A percentile compares a stretch with the other conserved stretches of the same genome.
Conservation (phyloP, 306 rosid species). For the Alnus glutinosa region DNA sequence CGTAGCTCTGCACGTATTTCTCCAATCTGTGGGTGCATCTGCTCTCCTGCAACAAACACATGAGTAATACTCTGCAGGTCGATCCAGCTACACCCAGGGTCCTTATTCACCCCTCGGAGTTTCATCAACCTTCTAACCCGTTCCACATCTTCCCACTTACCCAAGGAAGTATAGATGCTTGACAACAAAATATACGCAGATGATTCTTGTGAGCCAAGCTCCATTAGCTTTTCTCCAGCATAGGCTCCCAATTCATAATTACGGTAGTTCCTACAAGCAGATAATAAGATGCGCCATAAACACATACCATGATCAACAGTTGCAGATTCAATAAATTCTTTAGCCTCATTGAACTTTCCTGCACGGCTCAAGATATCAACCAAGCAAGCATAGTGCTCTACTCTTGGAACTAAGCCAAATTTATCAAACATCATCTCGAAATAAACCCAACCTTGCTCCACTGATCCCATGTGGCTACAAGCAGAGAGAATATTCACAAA, state of each 20-base stretch:
- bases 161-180: conserved; percentile 66
- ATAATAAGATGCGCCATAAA: conserved; percentile 80
- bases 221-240: conserved; percentile 83
- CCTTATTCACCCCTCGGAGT: conserved; percentile 68
- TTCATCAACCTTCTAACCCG: conserved; percentile 78
- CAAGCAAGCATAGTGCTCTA: conserved; percentile 91
- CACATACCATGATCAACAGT: conserved; percentile 65
- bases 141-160: conserved; percentile 69
- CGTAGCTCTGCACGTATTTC: conserved; percentile 48
- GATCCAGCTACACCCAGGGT: conserved; percentile 96
- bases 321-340: conserved; percentile 76
- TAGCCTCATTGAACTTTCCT: conserved; percentile 73
- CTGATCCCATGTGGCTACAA: conserved; percentile 86
- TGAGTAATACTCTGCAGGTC: conserved; percentile 72
- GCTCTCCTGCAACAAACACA: conserved; percentile 86
- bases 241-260: conserved; percentile 69
- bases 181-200: conserved; percentile 73
- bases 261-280: conserved; percentile 74
- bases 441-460: conserved; percentile 66
- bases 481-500: conserved; percentile 78
- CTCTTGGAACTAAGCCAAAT: conserved; percentile 53
- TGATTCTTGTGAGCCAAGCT: conserved; percentile 76
- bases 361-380: conserved; percentile 87
- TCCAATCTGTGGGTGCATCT: conserved; percentile 71
- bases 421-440: conserved; percentile 67